phyloP scores from a whole-genome alignment of 2,329 filamentous ascomycete genomes.

The Beauveria medogensis region DNA sequence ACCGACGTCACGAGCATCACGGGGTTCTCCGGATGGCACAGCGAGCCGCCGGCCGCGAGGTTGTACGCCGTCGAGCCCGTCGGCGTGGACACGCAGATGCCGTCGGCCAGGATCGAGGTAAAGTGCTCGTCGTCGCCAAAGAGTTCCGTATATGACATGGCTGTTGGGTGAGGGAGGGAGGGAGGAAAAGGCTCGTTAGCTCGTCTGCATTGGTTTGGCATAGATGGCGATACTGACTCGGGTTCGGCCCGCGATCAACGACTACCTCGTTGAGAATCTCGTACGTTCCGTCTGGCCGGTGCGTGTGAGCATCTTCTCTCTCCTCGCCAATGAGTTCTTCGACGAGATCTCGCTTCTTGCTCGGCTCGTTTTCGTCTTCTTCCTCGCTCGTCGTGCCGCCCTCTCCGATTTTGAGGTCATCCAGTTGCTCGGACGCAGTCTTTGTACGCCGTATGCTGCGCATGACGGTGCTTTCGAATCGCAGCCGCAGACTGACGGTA shows the following conservation, averaged over 20 bases:
- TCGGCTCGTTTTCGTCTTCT: slow-evolving; percentile 30
- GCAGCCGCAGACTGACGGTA: slow-evolving; percentile 75
- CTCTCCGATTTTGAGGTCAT: background rate
- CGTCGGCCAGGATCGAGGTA: slow-evolving; percentile 87
- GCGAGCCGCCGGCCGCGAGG: slow-evolving; percentile 85
- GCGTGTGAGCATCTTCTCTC: slow-evolving; percentile 74
- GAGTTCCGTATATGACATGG: slow-evolving; percentile 85
- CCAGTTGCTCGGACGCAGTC: slow-evolving; percentile 17
- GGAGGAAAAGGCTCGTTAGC: background rate
- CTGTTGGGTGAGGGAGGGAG: slow-evolving; percentile 30
- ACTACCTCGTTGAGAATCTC: slow-evolving; percentile 98
- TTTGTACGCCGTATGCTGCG: slow-evolving; percentile 50
- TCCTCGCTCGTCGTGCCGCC: slow-evolving; percentile 17
- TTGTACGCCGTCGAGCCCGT: slow-evolving; percentile 96
- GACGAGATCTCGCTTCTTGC: slow-evolving; percentile 58
- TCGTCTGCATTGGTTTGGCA: background rate
- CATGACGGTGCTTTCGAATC: slow-evolving; percentile 94
- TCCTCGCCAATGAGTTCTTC: slow-evolving; percentile 87
- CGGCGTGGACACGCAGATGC: slow-evolving; percentile 86
- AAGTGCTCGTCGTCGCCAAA: slow-evolving; percentile 95
- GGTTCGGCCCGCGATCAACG: slow-evolving; percentile 85
- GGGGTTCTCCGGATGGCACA: slow-evolving; percentile 93
- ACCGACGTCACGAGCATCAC: slow-evolving; percentile 93
- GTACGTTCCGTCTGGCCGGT: slow-evolving; percentile 73
- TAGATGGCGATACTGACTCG: slow-evolving; percentile 53